These are phyloP conservation scores for Lactifluus subvellereus DNA, from an alignment of 768 basidiomycete species.

Conservation along the genomic window DNA sequence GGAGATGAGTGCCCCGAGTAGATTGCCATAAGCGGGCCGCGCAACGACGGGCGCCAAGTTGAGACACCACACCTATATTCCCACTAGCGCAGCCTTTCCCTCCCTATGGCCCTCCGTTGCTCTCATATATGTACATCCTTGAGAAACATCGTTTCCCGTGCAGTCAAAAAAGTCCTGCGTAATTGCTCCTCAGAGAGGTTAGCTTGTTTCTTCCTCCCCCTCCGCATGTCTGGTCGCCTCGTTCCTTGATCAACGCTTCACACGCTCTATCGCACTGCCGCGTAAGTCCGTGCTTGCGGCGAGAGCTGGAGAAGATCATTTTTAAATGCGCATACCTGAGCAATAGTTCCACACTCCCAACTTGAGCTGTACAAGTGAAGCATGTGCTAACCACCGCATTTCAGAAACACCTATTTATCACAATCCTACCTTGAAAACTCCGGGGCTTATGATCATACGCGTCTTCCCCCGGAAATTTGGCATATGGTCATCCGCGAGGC, in stretches of 20 bases:
- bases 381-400: background rate
- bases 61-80: background rate
- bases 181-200: slow-evolving; percentile 3
- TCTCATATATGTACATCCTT: slow-evolving; percentile 1
- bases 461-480: slow-evolving; percentile 61
- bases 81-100: background rate
- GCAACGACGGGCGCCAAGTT: background rate
- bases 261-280: background rate
- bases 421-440: background rate
- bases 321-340: background rate
- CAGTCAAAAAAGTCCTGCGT: slow-evolving; percentile 1
- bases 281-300: background rate
- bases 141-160: slow-evolving; percentile 1
- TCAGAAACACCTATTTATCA: background rate
- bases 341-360: background rate
- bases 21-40: no score
- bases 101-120: slow-evolving; percentile 3
- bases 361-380: background rate
- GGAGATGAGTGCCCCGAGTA: no score
- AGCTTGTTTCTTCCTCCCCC: background rate
- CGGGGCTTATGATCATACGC: slow-evolving; percentile 15
- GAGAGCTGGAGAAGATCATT: background rate
- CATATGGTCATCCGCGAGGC: slow-evolving; percentile 57
- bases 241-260: background rate
- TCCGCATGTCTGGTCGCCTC: background rate